phyloP scores from a whole-genome alignment of 192 early-diverging fungal genomes.

The Linderina pennispora region DNA sequence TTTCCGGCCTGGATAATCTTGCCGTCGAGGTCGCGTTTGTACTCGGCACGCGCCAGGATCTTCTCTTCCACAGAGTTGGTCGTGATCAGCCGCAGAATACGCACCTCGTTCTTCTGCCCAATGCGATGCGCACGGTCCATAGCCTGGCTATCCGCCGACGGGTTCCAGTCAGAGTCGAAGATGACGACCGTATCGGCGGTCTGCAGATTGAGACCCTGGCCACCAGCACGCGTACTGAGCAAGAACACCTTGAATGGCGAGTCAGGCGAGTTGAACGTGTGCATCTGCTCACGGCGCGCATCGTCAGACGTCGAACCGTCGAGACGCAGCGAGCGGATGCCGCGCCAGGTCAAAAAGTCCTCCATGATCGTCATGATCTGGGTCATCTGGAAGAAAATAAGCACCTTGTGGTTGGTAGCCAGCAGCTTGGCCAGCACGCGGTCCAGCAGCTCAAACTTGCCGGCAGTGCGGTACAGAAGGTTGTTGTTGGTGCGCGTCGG shows the following conservation, averaged over 20 bases:
- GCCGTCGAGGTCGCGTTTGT: conserved; percentile 94
- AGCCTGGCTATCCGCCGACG: conserved; percentile 97
- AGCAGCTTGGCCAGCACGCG: conserved; percentile 89
- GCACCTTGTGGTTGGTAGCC: conserved; percentile 67
- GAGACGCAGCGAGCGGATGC: conserved; percentile 71
- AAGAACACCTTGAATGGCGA: conserved; percentile 85
- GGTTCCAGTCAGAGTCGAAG: conserved; percentile 99
- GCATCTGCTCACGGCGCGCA: conserved; percentile 73
- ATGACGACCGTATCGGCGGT: conserved; percentile 98
- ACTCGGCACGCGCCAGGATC: conserved; percentile 88
- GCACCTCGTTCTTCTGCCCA: conserved; percentile 97
- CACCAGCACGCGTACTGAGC: conserved; percentile 93
- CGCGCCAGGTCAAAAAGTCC: conserved; percentile 79
- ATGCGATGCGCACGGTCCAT: conserved; percentile 99
- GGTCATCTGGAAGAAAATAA: conserved; percentile 82
- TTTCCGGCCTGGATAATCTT: conserved; percentile 99
- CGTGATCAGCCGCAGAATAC: conserved; percentile 89
- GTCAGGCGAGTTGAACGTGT: conserved; percentile 74
- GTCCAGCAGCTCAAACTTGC: conserved; percentile 97
- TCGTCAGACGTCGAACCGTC: conserved; percentile 92
- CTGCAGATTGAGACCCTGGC: conserved; percentile 93
- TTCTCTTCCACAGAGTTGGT: conserved; percentile 89
- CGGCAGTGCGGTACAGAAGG: conserved; percentile 74
- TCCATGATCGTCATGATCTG: conserved; percentile 97
- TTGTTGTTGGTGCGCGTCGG: conserved; percentile 63